These are phyloP conservation scores for Firmiana major DNA, from an alignment of 345 rosid genomes.

Conservation along the genomic window DNA sequence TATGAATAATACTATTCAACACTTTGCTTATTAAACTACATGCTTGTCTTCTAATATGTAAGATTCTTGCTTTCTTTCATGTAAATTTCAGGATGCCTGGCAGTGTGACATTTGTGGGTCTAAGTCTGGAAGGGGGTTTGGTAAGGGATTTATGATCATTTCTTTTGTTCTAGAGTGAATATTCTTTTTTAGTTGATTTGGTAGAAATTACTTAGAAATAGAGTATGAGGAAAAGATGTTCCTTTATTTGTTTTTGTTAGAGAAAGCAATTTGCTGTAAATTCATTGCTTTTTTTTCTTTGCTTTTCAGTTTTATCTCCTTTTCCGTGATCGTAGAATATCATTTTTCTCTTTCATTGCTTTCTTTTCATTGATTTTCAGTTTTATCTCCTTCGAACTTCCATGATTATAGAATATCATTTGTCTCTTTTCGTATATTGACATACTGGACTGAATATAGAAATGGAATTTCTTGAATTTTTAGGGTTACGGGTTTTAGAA, in stretches of 20 bases:
- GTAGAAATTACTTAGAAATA: conserved; percentile 1
- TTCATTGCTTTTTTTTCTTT: background rate
- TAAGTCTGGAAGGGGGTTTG: conserved; percentile 97
- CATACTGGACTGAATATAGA: background rate
- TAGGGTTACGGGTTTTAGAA: background rate
- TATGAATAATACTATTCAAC: background rate
- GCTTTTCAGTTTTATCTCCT: background rate
- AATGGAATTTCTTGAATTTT: background rate
- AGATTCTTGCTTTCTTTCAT: background rate
- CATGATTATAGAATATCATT: background rate
- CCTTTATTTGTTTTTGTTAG: background rate
- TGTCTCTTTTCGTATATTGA: background rate
- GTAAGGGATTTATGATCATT: conserved; percentile 44
- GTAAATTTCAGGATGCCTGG: conserved; percentile 77
- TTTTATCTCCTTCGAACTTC: background rate
- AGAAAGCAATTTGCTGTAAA: background rate
- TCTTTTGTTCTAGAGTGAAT: background rate
- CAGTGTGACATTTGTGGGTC: conserved; percentile 91
- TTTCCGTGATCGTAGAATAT: background rate
- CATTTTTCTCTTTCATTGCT: background rate
- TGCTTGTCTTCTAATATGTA: background rate
- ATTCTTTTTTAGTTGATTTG: background rate
- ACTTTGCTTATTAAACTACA: background rate
- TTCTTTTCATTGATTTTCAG: background rate
- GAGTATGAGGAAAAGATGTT: background rate